Percentiles rank a stretch among this genome's conserved stretches.
Evolutionary conservation across 2,329 filamentous ascomycete species (phyloP).

Genomic region (Alternaria triticina): DNA sequence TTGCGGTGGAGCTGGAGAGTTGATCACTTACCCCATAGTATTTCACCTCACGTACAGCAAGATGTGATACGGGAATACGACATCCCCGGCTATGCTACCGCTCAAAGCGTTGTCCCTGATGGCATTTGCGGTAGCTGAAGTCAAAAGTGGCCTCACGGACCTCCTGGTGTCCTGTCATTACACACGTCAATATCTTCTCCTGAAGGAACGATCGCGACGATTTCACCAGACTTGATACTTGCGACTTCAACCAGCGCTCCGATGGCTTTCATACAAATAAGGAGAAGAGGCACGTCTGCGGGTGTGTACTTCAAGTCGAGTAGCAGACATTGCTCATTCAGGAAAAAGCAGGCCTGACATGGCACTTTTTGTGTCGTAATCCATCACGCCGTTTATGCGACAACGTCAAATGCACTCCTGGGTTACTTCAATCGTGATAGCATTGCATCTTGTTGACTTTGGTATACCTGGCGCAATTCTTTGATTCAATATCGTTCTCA

Average conservation of each 20-base stretch:
- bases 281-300: neutral
- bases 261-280: neutral
- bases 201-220: constrained; percentile 44
- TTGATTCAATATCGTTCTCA: constrained; percentile 22
- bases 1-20: neutral
- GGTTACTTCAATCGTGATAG: neutral
- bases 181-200: constrained; percentile 29
- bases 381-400: neutral
- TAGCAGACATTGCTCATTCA: neutral
- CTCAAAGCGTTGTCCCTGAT: neutral
- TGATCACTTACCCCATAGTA: neutral
- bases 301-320: neutral
- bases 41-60: neutral
- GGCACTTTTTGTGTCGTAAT: neutral
- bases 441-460: neutral
- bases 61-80: neutral
- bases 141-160: neutral
- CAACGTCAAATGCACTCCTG: neutral
- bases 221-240: neutral
- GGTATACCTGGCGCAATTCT: neutral
- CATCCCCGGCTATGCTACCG: neutral
- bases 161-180: neutral
- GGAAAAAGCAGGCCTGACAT: neutral
- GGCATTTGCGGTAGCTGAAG: neutral
- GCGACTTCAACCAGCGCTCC: neutral